phyloP scores from a whole-genome alignment of 2,329 filamentous ascomycete species.

The Fusarium mundagurra region DNA sequence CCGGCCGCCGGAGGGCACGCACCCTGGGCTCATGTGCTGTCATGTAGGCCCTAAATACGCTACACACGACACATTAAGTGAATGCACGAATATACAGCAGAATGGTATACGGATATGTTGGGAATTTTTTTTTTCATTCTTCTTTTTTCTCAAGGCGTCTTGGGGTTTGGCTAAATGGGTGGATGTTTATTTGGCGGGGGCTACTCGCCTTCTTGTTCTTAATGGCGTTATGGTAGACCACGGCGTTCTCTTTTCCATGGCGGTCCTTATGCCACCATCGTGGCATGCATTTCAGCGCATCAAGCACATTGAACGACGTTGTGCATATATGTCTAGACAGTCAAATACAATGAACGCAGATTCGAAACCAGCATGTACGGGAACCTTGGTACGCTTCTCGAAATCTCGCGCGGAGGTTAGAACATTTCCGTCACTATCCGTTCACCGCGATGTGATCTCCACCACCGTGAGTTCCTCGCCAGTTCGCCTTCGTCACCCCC shows the following conservation, averaged over 20 bases:
- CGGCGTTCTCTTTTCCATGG: slow-evolving; percentile 11
- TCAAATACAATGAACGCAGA: slow-evolving; percentile 16
- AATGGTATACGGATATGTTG: not conserved
- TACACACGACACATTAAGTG: not conserved
- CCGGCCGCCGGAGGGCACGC: slow-evolving; percentile 68
- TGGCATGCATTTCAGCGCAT: slow-evolving; percentile 11
- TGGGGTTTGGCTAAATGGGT: slow-evolving; percentile 5
- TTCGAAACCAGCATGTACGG: slow-evolving; percentile 11
- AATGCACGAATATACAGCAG: not conserved
- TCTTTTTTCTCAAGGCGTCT: not conserved
- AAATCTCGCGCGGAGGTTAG: not conserved
- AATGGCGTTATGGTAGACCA: slow-evolving; percentile 38
- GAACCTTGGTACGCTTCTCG: not conserved
- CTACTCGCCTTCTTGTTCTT: slow-evolving; percentile 7
- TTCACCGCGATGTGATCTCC: slow-evolving; percentile 43
- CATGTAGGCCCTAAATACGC: slow-evolving; percentile 62
- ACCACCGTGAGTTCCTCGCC: slow-evolving; percentile 44
- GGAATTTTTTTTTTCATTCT: not conserved
- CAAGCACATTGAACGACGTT: slow-evolving; percentile 7
- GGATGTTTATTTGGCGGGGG: slow-evolving; percentile 15
- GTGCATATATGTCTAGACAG: slow-evolving; percentile 31
- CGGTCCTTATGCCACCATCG: not conserved
- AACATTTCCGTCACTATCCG: slow-evolving; percentile 29
- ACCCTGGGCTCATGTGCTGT: slow-evolving; percentile 70
- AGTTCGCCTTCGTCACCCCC: slow-evolving; percentile 44